phyloP scores from a whole-genome alignment of 2,329 filamentous ascomycete species.

The Sporothrix euskadiensis region DNA sequence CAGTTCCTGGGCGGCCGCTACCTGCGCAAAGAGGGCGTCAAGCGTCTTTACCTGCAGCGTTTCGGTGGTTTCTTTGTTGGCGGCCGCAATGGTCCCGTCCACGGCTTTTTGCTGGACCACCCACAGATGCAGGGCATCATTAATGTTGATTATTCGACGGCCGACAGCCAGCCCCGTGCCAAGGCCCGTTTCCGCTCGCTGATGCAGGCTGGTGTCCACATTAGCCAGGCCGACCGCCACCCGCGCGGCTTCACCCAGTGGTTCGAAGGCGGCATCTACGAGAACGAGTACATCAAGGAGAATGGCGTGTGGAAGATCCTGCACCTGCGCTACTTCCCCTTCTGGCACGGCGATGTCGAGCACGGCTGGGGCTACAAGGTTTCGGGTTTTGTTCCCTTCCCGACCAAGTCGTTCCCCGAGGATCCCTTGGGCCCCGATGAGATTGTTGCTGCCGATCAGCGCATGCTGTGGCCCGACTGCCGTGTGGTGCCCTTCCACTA shows the following conservation, averaged over 20 bases:
- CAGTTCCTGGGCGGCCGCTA: slow-evolving; percentile 59
- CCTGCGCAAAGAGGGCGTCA: slow-evolving; percentile 52
- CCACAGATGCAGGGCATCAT: slow-evolving; percentile 60
- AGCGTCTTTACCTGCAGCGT: slow-evolving; percentile 54
- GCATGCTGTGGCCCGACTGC: slow-evolving; percentile 59
- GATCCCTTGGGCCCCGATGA: slow-evolving; percentile 55
- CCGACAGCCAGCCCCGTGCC: slow-evolving; percentile 40
- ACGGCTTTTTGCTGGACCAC: slow-evolving; percentile 59
- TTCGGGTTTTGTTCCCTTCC: slow-evolving; percentile 55
- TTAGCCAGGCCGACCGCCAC: slow-evolving; percentile 51
- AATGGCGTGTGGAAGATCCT: slow-evolving; percentile 56
- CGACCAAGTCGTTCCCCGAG: slow-evolving; percentile 50
- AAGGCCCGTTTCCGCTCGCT: slow-evolving; percentile 55
- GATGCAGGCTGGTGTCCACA: slow-evolving; percentile 57
- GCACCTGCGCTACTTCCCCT: slow-evolving; percentile 57
- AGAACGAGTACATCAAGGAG: slow-evolving; percentile 61
- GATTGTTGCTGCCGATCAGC: slow-evolving; percentile 48
- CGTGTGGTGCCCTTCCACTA: slow-evolving; percentile 57
- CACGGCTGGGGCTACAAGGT: slow-evolving; percentile 56
- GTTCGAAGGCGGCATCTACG: slow-evolving; percentile 61
- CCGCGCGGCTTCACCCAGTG: slow-evolving; percentile 56
- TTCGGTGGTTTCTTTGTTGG: slow-evolving; percentile 54
- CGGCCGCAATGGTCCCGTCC: slow-evolving; percentile 56
- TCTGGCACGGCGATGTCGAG: slow-evolving; percentile 58
- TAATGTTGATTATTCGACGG: slow-evolving; percentile 48